Conservation (phyloP, 2,329 filamentous ascomycete genomes). For the Penicillium brevicompactum region DNA sequence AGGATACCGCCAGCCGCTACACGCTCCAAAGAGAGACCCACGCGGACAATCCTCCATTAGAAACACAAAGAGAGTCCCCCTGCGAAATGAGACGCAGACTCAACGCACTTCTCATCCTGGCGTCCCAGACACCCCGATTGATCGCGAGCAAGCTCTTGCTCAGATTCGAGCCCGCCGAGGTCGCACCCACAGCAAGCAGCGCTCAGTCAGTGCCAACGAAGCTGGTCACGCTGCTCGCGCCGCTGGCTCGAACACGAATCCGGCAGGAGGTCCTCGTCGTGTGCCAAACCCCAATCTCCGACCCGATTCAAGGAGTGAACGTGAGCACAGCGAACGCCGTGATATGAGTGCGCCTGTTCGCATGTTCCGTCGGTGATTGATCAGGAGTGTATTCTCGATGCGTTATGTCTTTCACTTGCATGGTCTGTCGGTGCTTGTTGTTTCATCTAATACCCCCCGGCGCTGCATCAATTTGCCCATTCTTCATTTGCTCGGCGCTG, state of each 20-base stretch:
- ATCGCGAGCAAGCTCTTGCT: constrained; percentile 51
- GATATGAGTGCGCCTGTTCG: constrained; percentile 43
- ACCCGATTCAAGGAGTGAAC: constrained; percentile 30
- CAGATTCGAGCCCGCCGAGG: constrained; percentile 52
- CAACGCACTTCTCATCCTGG: constrained; percentile 26
- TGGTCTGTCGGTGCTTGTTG: constrained; percentile 19
- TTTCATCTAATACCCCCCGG: constrained; percentile 32
- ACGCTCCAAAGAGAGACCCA: constrained; percentile 11
- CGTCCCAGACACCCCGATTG: constrained; percentile 47
- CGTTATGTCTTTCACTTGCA: constrained; percentile 14
- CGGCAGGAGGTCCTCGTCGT: constrained; percentile 31
- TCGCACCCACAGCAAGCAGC: constrained; percentile 46
- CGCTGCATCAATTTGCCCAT: constrained; percentile 19
- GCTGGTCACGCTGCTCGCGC: constrained; percentile 30
- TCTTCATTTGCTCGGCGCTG: constrained; percentile 16
- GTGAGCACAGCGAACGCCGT: constrained; percentile 33
- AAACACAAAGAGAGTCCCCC: constrained; percentile 34
- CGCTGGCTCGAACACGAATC: constrained; percentile 27
- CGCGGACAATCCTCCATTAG: constrained; percentile 17
- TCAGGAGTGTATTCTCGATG: not conserved
- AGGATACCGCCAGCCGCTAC: not conserved
- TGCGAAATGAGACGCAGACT: constrained; percentile 30
- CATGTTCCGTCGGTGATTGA: constrained; percentile 31
- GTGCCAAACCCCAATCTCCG: constrained; percentile 40
- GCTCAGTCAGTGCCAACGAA: constrained; percentile 44